Percentiles rank a stretch among this genome's conserved stretches.
Evolutionary conservation across 768 basidiomycete genomes (phyloP).

Genomic region (Hysterangium stoloniferum): DNA sequence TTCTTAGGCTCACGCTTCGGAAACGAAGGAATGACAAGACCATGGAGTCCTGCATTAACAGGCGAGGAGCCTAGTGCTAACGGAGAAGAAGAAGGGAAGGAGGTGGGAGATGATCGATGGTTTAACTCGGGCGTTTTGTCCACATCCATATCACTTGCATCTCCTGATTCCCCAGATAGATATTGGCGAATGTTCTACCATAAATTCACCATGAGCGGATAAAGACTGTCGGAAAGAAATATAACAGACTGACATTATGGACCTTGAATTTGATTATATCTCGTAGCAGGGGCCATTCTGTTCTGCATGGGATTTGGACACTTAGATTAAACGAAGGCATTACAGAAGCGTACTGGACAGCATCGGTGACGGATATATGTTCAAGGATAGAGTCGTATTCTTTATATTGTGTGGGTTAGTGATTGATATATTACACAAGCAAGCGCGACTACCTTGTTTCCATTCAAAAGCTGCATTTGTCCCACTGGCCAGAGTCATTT

Average conservation of each 20-base stretch:
- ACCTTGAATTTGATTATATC: slow-evolving; percentile 69
- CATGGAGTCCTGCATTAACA: slow-evolving; percentile 33
- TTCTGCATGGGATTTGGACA: slow-evolving; percentile 29
- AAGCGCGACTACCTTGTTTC: slow-evolving; percentile 37
- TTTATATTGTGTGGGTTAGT: slow-evolving; percentile 22
- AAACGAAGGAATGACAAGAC: slow-evolving; percentile 67
- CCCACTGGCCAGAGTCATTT: neutral
- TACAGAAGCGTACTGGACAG: slow-evolving; percentile 42
- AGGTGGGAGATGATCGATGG: slow-evolving; percentile 9
- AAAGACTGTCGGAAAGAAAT: slow-evolving; percentile 12
- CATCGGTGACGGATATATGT: slow-evolving; percentile 57
- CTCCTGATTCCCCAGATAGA: slow-evolving; percentile 19
- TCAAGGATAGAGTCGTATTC: slow-evolving; percentile 54
- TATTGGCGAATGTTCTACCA: slow-evolving; percentile 37
- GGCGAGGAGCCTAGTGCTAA: slow-evolving; percentile 21
- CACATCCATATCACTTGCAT: slow-evolving; percentile 22
- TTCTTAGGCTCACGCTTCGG: slow-evolving; percentile 47
- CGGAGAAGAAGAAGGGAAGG: slow-evolving; percentile 20
- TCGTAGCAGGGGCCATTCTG: slow-evolving; percentile 64
- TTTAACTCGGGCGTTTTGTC: neutral
- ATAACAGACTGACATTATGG: slow-evolving; percentile 38
- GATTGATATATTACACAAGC: neutral
- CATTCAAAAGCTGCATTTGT: slow-evolving; percentile 33
- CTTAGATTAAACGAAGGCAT: slow-evolving; percentile 1
- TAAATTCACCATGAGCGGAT: neutral